These are phyloP conservation scores for Aphanomyces stellatus DNA, from an alignment of 352 stramenopile genomes.

Conservation along the genomic window DNA sequence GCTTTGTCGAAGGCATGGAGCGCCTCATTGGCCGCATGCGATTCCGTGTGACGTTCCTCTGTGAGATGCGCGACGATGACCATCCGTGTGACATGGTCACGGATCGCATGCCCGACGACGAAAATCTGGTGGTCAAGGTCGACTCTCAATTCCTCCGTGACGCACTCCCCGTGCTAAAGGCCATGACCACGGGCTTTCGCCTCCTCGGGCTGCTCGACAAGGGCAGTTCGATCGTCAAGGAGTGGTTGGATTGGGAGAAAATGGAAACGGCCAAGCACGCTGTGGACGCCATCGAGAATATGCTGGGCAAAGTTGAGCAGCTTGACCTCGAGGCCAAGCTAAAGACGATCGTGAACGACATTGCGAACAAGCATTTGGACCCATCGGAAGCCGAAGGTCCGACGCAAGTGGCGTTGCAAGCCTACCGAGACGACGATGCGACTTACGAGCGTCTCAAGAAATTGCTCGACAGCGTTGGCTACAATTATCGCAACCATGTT, in stretches of 20 bases:
- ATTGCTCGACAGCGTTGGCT: neutral
- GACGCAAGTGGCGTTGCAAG: neutral
- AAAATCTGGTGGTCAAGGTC: neutral
- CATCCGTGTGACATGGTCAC: neutral
- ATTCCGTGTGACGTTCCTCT: neutral
- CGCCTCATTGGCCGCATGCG: neutral
- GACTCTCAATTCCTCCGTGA: neutral
- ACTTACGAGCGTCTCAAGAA: neutral
- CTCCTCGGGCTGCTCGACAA: neutral
- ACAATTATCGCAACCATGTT: neutral
- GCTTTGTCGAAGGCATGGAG: neutral
- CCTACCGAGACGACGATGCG: neutral
- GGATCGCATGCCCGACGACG: too few species aligned
- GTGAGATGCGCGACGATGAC: neutral
- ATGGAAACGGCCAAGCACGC: neutral
- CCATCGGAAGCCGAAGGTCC: neutral
- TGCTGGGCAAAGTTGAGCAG: neutral
- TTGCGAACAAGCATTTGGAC: neutral
- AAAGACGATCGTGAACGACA: neutral
- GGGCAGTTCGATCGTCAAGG: neutral
- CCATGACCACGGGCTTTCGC: neutral
- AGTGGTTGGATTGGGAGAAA: neutral
- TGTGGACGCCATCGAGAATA: neutral
- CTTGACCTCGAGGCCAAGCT: neutral
- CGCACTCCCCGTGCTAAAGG: neutral